These are phyloP conservation scores for Peronosclerospora sorghi DNA, from an alignment of 352 stramenopile species.

Conservation along the genomic window DNA sequence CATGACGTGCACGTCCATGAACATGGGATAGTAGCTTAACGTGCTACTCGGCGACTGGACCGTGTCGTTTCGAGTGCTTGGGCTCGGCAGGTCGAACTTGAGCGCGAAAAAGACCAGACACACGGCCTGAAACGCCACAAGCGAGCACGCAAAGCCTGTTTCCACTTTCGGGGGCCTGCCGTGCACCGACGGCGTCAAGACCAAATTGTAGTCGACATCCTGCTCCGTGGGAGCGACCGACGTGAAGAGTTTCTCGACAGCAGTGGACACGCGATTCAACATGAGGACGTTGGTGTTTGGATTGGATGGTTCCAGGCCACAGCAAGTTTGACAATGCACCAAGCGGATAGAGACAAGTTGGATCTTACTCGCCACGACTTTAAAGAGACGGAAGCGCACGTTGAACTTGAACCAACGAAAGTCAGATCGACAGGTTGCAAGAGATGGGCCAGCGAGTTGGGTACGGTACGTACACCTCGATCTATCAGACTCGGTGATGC, in stretches of 20 bases:
- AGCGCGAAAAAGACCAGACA: slow-evolving; percentile 13
- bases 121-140: slow-evolving; percentile 5
- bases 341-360: slow-evolving; percentile 8
- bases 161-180: not conserved
- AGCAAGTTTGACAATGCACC: too few relatives aligned
- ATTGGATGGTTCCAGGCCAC: not conserved
- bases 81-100: slow-evolving; percentile 12
- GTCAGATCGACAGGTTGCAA: too few relatives aligned
- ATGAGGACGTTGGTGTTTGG: not conserved
- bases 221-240: slow-evolving; percentile 2
- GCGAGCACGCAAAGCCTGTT: slow-evolving; percentile 7
- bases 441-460: too few relatives aligned
- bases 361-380: not conserved
- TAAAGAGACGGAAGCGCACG: slow-evolving; percentile 1
- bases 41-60: slow-evolving; percentile 1
- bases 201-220: slow-evolving; percentile 7
- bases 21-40: slow-evolving; percentile 27
- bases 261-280: slow-evolving; percentile 7
- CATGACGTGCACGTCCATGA: slow-evolving; percentile 78
- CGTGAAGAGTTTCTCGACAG: slow-evolving; percentile 9
- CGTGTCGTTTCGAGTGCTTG: not conserved
- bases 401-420: slow-evolving; percentile 7
- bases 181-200: slow-evolving; percentile 3
- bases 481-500: too few relatives aligned
- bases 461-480: too few relatives aligned